Evolutionary conservation across 768 basidiomycete genomes (phyloP).

Genomic region (Cystofilobasidium ferigula): DNA sequence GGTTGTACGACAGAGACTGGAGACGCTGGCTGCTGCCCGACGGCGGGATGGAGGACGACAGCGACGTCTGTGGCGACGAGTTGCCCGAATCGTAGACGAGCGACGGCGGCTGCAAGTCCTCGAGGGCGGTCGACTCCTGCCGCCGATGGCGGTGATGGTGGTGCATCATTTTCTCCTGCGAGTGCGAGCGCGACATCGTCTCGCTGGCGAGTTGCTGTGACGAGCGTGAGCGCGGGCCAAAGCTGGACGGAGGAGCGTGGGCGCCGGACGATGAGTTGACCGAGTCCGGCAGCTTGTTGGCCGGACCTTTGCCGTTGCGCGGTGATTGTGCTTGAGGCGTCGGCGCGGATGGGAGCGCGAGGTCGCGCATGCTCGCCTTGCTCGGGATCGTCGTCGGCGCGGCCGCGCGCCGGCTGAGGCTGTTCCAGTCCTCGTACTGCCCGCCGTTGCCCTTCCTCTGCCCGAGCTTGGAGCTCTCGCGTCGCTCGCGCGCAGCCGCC

Average conservation of each 20-base stretch:
- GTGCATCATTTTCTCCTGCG: background rate
- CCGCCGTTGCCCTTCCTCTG: slow-evolving; percentile 19
- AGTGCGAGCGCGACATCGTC: background rate
- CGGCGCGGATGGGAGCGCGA: background rate
- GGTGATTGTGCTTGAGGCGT: background rate
- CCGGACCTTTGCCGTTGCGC: background rate
- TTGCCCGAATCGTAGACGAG: slow-evolving; percentile 17
- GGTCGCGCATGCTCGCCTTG: slow-evolving; percentile 11
- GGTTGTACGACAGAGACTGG: too few species aligned
- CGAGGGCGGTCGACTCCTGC: background rate
- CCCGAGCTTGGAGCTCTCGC: slow-evolving; percentile 16
- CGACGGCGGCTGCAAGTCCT: slow-evolving; percentile 17
- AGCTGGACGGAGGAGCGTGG: background rate
- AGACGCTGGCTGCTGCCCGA: background rate
- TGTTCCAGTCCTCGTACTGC: slow-evolving; percentile 9
- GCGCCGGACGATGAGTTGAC: background rate
- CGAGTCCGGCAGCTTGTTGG: background rate
- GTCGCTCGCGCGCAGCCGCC: slow-evolving; percentile 8
- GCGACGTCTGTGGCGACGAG: slow-evolving; percentile 14
- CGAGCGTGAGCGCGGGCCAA: background rate
- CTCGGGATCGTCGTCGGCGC: background rate
- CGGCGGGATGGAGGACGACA: background rate
- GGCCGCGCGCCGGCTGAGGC: background rate
- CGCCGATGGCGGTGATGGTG: background rate
- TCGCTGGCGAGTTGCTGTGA: background rate